Evolutionary conservation across 2,329 filamentous ascomycete genomes (phyloP).

Genomic region (Epichloe typhina): DNA sequence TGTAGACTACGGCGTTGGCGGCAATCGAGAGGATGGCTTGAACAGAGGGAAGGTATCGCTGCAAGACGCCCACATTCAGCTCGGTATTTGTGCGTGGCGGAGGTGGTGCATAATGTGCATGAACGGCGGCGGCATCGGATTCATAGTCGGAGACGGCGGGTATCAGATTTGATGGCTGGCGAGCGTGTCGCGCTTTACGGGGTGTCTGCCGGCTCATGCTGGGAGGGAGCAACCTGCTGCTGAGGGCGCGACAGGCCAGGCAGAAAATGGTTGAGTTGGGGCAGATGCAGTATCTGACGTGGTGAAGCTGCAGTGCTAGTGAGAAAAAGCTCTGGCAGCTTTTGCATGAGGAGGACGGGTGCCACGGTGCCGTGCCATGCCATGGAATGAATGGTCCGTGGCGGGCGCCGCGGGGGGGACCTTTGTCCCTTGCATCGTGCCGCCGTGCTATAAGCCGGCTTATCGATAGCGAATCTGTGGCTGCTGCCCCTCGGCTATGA

Average conservation of each 20-base stretch:
- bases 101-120: conserved; percentile 27
- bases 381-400: no score
- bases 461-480: not conserved
- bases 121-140: conserved; percentile 42
- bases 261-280: not conserved
- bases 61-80: conserved; percentile 75
- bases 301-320: no score
- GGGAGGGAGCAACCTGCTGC: not conserved
- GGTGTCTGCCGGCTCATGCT: conserved; percentile 33
- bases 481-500: no score
- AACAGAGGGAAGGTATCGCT: conserved; percentile 66
- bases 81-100: conserved; percentile 63
- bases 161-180: conserved; percentile 27
- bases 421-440: not conserved
- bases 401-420: no score
- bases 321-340: no score
- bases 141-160: conserved; percentile 47
- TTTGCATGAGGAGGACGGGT: no score
- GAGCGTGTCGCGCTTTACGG: conserved; percentile 25
- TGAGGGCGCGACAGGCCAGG: not conserved
- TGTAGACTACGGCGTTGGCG: conserved; percentile 77
- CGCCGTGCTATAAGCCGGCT: not conserved
- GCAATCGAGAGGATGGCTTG: conserved; percentile 64
- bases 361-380: no score
- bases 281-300: no score